A percentile compares a stretch with the other conserved stretches of the same genome.
Conservation (phyloP, 345 rosid genomes). For the Clarkia xantiana region DNA sequence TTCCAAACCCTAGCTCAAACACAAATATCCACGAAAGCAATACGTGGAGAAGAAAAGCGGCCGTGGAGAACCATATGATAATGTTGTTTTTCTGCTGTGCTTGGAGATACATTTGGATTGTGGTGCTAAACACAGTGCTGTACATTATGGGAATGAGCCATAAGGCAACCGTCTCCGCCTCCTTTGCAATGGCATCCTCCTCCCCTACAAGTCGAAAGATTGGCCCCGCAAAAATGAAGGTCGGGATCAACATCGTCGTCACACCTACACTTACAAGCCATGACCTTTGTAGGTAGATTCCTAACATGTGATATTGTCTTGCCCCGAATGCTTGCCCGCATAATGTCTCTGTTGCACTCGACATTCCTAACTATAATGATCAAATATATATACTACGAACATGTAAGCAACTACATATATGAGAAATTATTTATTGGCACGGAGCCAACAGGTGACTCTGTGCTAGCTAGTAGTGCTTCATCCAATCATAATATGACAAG, state of each 20-base stretch:
- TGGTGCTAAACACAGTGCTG: slow-evolving; percentile 10
- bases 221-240: slow-evolving; percentile 15
- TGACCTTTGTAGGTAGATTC: slow-evolving; percentile 26
- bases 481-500: too few relatives aligned
- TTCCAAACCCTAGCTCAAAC: slow-evolving; percentile 4
- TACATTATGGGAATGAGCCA: slow-evolving; percentile 22
- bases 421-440: too few relatives aligned
- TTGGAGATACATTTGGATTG: slow-evolving; percentile 20
- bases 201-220: slow-evolving; percentile 14
- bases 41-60: slow-evolving; percentile 8
- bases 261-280: slow-evolving; percentile 16
- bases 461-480: too few relatives aligned
- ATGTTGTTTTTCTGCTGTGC: slow-evolving; percentile 17
- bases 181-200: slow-evolving; percentile 6
- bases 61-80: slow-evolving; percentile 12
- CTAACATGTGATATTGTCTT: slow-evolving; percentile 23
- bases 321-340: slow-evolving; percentile 35
- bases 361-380: slow-evolving; percentile 19
- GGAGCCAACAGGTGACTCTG: too few relatives aligned
- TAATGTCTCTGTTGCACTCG: slow-evolving; percentile 25
- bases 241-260: slow-evolving; percentile 13
- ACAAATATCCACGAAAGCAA: slow-evolving; percentile 13
- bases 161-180: slow-evolving; percentile 10
- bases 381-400: background rate
- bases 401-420: too few relatives aligned